Percentiles rank a stretch among this genome's conserved stretches.
Evolutionary conservation across 192 early-diverging fungal genomes (phyloP).

Genomic region (Umbelopsis sp.): DNA sequence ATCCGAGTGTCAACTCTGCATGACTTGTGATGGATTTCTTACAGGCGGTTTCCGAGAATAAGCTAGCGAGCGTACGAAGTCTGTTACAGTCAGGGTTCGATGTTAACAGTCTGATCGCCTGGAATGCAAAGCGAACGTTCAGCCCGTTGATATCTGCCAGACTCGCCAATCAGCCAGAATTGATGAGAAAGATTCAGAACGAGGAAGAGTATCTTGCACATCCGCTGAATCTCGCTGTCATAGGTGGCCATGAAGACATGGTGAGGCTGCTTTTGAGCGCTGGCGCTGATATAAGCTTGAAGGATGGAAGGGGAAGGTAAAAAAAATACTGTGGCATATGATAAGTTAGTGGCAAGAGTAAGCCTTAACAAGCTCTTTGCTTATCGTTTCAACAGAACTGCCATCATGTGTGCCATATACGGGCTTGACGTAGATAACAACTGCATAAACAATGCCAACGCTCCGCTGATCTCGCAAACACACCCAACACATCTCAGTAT

Average conservation of each 20-base stretch:
- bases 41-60: slow-evolving; percentile 43
- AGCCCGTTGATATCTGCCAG: slow-evolving; percentile 40
- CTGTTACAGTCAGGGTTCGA: slow-evolving; percentile 46
- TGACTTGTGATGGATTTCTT: slow-evolving; percentile 44
- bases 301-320: slow-evolving; percentile 66
- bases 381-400: slow-evolving; percentile 45
- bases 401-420: slow-evolving; percentile 65
- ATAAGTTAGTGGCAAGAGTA: neutral
- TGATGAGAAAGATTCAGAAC: slow-evolving; percentile 32
- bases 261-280: slow-evolving; percentile 55
- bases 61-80: slow-evolving; percentile 38
- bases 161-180: slow-evolving; percentile 30
- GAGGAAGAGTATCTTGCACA: slow-evolving; percentile 51
- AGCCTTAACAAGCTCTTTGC: neutral
- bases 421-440: slow-evolving; percentile 56
- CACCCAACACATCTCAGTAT: slow-evolving; percentile 55
- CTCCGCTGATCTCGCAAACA: slow-evolving; percentile 54
- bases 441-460: slow-evolving; percentile 58
- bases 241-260: slow-evolving; percentile 60
- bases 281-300: slow-evolving; percentile 59
- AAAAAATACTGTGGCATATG: neutral
- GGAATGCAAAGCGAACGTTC: slow-evolving; percentile 46
- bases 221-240: slow-evolving; percentile 60
- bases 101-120: slow-evolving; percentile 47
- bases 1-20: neutral